Conservation (phyloP, 2,329 filamentous ascomycete species). For the Aspergillus chevalieri region DNA sequence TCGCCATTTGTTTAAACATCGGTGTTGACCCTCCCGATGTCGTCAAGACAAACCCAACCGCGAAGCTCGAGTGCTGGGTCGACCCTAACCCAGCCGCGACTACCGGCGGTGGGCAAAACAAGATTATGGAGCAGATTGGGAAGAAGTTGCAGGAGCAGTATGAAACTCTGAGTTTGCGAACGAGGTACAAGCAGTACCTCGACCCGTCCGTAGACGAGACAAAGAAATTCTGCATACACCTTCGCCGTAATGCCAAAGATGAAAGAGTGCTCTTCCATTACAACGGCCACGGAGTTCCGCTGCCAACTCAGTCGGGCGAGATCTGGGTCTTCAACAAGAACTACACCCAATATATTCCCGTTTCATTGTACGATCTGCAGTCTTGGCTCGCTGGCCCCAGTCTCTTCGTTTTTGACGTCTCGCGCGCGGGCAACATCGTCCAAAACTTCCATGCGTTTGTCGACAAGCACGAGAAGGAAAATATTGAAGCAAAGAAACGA, state of each 20-base stretch:
- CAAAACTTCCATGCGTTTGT: conserved; percentile 91
- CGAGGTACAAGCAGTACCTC: conserved; percentile 94
- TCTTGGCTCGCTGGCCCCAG: conserved; percentile 93
- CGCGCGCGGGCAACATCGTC: conserved; percentile 90
- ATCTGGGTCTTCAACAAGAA: conserved; percentile 99
- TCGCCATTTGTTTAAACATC: conserved; percentile 93
- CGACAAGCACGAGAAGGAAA: conserved; percentile 89
- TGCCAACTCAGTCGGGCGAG: conserved; percentile 90
- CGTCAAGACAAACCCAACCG: conserved; percentile 87
- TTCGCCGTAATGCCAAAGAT: conserved; percentile 88
- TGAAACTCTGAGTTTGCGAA: conserved; percentile 87
- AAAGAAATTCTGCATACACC: conserved; percentile 87
- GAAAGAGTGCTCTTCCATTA: conserved; percentile 97
- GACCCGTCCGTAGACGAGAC: conserved; percentile 97
- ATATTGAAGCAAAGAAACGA: conserved; percentile 65
- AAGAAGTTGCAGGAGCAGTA: conserved; percentile 96
- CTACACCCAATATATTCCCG: conserved; percentile 97
- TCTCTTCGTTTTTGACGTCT: conserved; percentile 96
- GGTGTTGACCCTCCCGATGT: conserved; percentile 96
- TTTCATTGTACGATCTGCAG: conserved; percentile 90
- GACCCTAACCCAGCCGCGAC: conserved; percentile 85
- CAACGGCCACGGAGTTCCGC: conserved; percentile 94
- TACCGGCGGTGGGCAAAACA: conserved; percentile 65
- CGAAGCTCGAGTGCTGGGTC: conserved; percentile 93
- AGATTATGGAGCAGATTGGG: conserved; percentile 88